Base-by-base conservation (phyloP, 2,329 filamentous ascomycete genomes). In the Ophiostoma australiae region DNA sequence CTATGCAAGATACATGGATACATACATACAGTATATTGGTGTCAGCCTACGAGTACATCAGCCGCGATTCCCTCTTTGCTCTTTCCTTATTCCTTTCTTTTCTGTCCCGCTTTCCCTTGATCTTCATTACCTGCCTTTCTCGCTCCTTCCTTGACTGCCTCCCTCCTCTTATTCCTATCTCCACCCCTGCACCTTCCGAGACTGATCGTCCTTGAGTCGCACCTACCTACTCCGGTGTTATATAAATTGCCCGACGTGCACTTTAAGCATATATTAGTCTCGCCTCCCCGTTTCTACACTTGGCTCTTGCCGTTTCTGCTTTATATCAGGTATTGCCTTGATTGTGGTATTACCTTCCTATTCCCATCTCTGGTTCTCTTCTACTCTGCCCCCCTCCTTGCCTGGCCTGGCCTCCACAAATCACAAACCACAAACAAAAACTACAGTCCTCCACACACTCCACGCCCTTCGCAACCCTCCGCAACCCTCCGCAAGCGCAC, bases 211-310 rank as follows among this genome's bases (percentile, higher is more conserved):
- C 27, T 20, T 13, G 23, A 7, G 52, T 27, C 52, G 52, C 58
- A 3, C 58, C 27, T 63, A 13, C 58, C 58, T 33, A 10, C 10
- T 58, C n/a, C 52, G 6, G 27, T 31, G 27, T 31, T 33, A 33
- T 61, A 61, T 58, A 58, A 23, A 58, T 11, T 17, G 11, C 23
- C 10, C 52, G n/a, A 11, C 17, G 52, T 13, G 11, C 52, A 27
- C n/a, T 58, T 58, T 27, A 58, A 58, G 52, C 23, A 11, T 58
- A 58, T 58, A 58, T 58, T 58, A 58, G 52, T 58, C 52, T 58
- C 23, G 52, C 15, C 52, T 31, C 8, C 52, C 52, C n/a, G 27
- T 58, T 58, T 58, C 52, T 58, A 58, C 52, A 58, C 52, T 58
- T 58, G n/a, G 11, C 52, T 58, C 52, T 58, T 58, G 52, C 20